Base-by-base conservation (phyloP, 192 early-diverging fungal species). In the Kappamyces sp. region DNA sequence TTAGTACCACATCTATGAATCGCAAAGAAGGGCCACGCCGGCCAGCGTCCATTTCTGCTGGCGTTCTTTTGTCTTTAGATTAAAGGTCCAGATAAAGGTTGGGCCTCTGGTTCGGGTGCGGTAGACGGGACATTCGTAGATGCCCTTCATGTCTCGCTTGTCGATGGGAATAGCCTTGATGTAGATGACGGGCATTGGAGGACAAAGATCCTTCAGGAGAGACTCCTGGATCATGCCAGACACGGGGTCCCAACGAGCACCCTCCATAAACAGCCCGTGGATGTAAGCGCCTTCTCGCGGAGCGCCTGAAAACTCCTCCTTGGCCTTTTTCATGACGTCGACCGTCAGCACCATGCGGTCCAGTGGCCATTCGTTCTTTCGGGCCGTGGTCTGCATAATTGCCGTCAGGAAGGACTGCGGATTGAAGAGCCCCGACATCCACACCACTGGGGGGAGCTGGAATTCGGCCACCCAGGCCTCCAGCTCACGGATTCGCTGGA, bases 351-450 rank as follows among this genome's bases (percentile, higher is more conserved):
- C 64, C 83, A 84, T 84, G 8, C 80, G 65, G 60, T 84, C 83
- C 8, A 84, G 55, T 1, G 83, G 83, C 83, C 80, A 84, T 63
- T 84, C 83, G 53, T 70, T 78, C 67, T 84, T 84, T 40, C 83
- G 65, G 12, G 83, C 83, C 1, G 83, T 84, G 1, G 83, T 84
- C 62, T 84, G 83, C 83, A 84, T 84, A 67, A 84, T 80, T 41
- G 83, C 83, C 0, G 83, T 84, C 12, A 84, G 66, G 74, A 84
- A 84, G 3, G 83, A 84, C 64, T 84, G 83, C n/a, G 83, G 83
- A 66, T 84, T 84, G 64, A 84, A 84, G 8, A 84, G 62, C 2
- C 83, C 83, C 6, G 75, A 60, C 23, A 84, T 51, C 83, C 83
- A 84, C 2, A 84, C 78, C 15, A 80, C 80, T 1, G 80, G 49